These are phyloP conservation scores for Hanseniaspora mollemarum DNA, from an alignment of 805 yeast species.

Conservation along the genomic window DNA sequence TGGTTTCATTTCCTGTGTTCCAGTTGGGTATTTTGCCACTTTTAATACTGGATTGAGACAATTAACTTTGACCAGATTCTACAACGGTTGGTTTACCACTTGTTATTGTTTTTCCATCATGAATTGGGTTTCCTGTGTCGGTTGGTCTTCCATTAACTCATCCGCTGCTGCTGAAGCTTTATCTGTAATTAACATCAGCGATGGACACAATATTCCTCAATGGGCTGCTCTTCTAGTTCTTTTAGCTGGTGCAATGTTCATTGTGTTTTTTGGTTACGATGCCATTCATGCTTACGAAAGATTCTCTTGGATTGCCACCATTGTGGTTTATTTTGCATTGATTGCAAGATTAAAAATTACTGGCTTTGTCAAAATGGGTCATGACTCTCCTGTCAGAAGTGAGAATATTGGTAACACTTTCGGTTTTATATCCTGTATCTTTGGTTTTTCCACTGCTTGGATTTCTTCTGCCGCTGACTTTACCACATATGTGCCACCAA, in stretches of 20 bases:
- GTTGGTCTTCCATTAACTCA: slow-evolving; percentile 91
- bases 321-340: slow-evolving; percentile 60
- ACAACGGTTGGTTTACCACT: slow-evolving; percentile 64
- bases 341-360: slow-evolving; percentile 65
- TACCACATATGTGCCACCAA: slow-evolving; percentile 69
- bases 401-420: slow-evolving; percentile 62
- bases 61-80: slow-evolving; percentile 66
- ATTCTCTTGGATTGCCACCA: slow-evolving; percentile 80
- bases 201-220: slow-evolving; percentile 50
- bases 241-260: slow-evolving; percentile 52
- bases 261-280: slow-evolving; percentile 75
- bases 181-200: slow-evolving; percentile 53
- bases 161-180: slow-evolving; percentile 80
- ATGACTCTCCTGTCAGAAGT: slow-evolving; percentile 40
- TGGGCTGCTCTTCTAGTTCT: slow-evolving; percentile 84
- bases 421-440: slow-evolving; percentile 74
- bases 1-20: slow-evolving; percentile 55
- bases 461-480: slow-evolving; percentile 89
- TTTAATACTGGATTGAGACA: slow-evolving; percentile 90
- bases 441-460: slow-evolving; percentile 92
- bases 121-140: slow-evolving; percentile 76
- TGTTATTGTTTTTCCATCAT: slow-evolving; percentile 59
- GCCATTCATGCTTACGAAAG: slow-evolving; percentile 73
- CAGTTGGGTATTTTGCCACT: slow-evolving; percentile 72
- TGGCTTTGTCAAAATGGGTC: slow-evolving; percentile 50